A percentile compares a stretch with the other conserved stretches of the same genome.
phyloP scores from a whole-genome alignment of 768 basidiomycete genomes.

The Leccinum broughii region DNA sequence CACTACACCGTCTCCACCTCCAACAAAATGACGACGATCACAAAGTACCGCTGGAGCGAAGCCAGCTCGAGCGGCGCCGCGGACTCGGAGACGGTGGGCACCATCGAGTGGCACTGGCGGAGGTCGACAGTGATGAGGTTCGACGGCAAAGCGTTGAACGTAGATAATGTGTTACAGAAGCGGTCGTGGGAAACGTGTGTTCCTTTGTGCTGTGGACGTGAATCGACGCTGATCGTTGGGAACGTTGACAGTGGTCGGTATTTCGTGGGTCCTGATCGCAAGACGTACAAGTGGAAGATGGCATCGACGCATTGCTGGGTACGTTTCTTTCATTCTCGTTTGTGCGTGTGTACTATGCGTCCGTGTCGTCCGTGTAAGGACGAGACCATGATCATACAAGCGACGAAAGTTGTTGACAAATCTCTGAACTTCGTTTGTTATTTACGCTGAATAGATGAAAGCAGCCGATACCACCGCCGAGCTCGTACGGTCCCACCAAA shows the following conservation, averaged over 20 bases:
- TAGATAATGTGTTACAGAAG: slow-evolving; percentile 12
- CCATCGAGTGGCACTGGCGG: slow-evolving; percentile 26
- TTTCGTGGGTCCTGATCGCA: slow-evolving; percentile 33
- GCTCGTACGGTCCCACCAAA: slow-evolving; percentile 27
- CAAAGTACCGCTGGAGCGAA: slow-evolving; percentile 23
- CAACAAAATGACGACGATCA: slow-evolving; percentile 26
- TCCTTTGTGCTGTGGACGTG: not conserved
- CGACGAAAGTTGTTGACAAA: not conserved
- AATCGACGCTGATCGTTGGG: not conserved
- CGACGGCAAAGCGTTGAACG: slow-evolving; percentile 14
- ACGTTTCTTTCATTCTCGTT: not conserved
- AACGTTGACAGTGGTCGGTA: slow-evolving; percentile 27
- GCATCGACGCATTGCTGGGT: slow-evolving; percentile 28
- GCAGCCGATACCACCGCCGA: slow-evolving; percentile 9
- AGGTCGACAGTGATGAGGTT: slow-evolving; percentile 12
- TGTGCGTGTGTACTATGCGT: not conserved
- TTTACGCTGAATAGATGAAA: slow-evolving; percentile 18
- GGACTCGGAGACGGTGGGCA: slow-evolving; percentile 21
- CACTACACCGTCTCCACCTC: slow-evolving; percentile 23
- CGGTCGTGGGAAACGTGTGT: slow-evolving; percentile 22
- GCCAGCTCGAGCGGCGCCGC: slow-evolving; percentile 5
- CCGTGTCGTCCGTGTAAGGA: not conserved
- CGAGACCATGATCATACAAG: not conserved
- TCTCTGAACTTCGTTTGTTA: not conserved
- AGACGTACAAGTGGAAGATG: slow-evolving; percentile 36